These are phyloP conservation scores for Termitomyces eurrhizus DNA, from an alignment of 768 basidiomycete genomes.

Conservation along the genomic window DNA sequence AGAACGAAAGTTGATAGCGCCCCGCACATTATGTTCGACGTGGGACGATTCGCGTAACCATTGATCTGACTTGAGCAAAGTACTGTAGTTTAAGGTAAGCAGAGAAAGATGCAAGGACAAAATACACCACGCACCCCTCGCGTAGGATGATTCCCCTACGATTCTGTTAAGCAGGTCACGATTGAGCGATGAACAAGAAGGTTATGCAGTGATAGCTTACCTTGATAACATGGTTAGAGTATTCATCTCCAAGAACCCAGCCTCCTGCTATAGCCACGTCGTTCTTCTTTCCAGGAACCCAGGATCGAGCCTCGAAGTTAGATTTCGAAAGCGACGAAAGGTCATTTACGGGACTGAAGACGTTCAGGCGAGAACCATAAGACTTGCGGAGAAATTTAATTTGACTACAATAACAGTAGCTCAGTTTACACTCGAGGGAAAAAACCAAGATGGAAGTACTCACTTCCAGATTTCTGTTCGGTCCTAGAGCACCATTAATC, in stretches of 20 bases:
- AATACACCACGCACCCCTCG: slow-evolving; percentile 52
- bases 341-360: slow-evolving; percentile 92
- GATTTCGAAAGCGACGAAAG: slow-evolving; percentile 77
- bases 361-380: slow-evolving; percentile 73
- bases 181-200: background rate
- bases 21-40: slow-evolving; percentile 69
- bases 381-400: slow-evolving; percentile 81
- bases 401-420: slow-evolving; percentile 50
- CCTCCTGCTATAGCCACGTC: slow-evolving; percentile 76
- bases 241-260: slow-evolving; percentile 90
- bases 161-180: slow-evolving; percentile 43
- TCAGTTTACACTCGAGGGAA: background rate
- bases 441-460: slow-evolving; percentile 22
- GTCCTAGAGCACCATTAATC: slow-evolving; percentile 32
- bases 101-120: background rate
- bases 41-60: slow-evolving; percentile 75
- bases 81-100: slow-evolving; percentile 37
- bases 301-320: slow-evolving; percentile 49
- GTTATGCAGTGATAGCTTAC: slow-evolving; percentile 28
- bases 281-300: slow-evolving; percentile 67
- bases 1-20: slow-evolving; percentile 93
- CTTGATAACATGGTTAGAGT: slow-evolving; percentile 90
- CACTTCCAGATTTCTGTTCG: slow-evolving; percentile 94
- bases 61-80: slow-evolving; percentile 88
- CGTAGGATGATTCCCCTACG: slow-evolving; percentile 93